Conservation (phyloP, 352 stramenopile genomes). For the Peronospora belbahrii region DNA sequence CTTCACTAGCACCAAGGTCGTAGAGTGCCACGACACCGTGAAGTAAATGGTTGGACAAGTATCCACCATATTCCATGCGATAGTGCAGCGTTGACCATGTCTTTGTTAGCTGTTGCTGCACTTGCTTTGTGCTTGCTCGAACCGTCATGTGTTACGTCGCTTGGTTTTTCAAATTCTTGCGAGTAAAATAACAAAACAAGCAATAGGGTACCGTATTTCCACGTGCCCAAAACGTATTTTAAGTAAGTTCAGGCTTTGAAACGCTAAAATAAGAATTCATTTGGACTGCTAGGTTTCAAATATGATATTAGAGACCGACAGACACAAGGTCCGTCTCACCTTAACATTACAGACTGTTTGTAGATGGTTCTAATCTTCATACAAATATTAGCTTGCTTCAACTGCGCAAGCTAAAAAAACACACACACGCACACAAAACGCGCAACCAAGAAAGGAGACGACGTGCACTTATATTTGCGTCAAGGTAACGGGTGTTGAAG, state of each 20-base stretch:
- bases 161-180: neutral
- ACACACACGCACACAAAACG: too few relatives aligned
- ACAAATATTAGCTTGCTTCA: neutral
- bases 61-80: constrained; percentile 29
- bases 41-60: constrained; percentile 31
- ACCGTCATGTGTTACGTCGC: constrained; percentile 1
- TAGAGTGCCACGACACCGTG: constrained; percentile 30
- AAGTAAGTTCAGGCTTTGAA: too few relatives aligned
- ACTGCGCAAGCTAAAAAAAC: constrained; percentile 3
- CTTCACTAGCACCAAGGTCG: constrained; percentile 21
- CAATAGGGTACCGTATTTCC: too few relatives aligned
- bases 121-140: constrained; percentile 1
- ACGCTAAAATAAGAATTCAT: too few relatives aligned
- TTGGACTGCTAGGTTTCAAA: too few relatives aligned
- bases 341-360: too few relatives aligned
- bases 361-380: neutral
- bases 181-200: too few relatives aligned
- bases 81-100: constrained; percentile 27
- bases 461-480: neutral
- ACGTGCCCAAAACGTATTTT: too few relatives aligned
- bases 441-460: neutral
- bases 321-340: too few relatives aligned
- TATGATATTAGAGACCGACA: too few relatives aligned
- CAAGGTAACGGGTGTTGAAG: neutral
- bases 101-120: constrained; percentile 17